Conservation (phyloP, 768 basidiomycete genomes). For the Dendrothele bispora region DNA sequence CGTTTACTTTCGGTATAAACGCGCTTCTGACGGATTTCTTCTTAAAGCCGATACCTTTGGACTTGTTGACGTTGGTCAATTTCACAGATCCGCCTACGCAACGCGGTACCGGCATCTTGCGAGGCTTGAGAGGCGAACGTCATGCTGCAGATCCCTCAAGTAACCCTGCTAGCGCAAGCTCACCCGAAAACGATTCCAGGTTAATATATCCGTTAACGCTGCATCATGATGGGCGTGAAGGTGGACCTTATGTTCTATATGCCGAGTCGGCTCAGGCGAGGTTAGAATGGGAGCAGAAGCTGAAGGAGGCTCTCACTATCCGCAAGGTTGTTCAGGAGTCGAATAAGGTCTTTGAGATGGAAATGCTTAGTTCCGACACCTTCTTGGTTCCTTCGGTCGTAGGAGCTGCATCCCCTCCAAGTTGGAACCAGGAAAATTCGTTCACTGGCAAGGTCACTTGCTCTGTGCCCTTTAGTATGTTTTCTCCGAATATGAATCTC, state of each 20-base stretch:
- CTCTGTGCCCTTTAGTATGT: slow-evolving; percentile 69
- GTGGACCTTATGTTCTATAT: slow-evolving; percentile 85
- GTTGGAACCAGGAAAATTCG: slow-evolving; percentile 52
- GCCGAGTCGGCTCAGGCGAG: slow-evolving; percentile 78
- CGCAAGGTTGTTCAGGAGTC: slow-evolving; percentile 88
- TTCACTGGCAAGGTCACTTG: slow-evolving; percentile 71
- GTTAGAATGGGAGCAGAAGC: slow-evolving; percentile 84
- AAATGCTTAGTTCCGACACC: slow-evolving; percentile 85
- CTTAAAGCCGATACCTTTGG: slow-evolving; percentile 85
- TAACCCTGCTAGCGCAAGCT: not conserved
- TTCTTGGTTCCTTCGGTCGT: slow-evolving; percentile 76
- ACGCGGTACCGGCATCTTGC: slow-evolving; percentile 70
- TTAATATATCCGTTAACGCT: slow-evolving; percentile 87
- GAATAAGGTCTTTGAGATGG: slow-evolving; percentile 93
- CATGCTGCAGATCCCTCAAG: slow-evolving; percentile 8
- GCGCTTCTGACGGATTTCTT: slow-evolving; percentile 1
- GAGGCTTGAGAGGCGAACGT: slow-evolving; percentile 51
- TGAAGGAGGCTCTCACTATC: slow-evolving; percentile 85
- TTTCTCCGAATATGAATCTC: not conserved
- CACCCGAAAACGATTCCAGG: slow-evolving; percentile 53
- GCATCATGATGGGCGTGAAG: slow-evolving; percentile 84
- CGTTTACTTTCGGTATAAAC: not conserved
- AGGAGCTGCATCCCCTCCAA: slow-evolving; percentile 33
- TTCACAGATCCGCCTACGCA: slow-evolving; percentile 81
- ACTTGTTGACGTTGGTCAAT: slow-evolving; percentile 81